Evolutionary conservation across 1,284 basidiomycete genomes (phyloP), one percentile per base, ranked within the genome.

Genomic region (Hortiboletus rubellus): DNA sequence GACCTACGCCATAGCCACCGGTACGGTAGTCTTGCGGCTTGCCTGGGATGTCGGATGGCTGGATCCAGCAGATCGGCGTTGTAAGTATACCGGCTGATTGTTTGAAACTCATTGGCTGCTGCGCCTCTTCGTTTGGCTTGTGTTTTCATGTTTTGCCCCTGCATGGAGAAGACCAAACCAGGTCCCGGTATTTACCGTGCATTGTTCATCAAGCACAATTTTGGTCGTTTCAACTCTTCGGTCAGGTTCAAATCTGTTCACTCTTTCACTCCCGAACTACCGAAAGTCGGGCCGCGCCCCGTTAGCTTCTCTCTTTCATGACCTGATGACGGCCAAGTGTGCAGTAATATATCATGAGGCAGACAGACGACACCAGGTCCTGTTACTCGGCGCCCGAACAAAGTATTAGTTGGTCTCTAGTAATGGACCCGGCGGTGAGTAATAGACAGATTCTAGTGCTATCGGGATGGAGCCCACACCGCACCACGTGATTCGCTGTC

Each of bases 321-420:
- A 27, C 27, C 22, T 14, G 31, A n/a, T 48, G 7, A 8, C 15
- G 7, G 12, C 15, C 18, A 8, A 37, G 12, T 22, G 17, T 43
- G 38, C 33, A 22, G 11, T 55, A 7, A 15, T 24, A 7, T 6
- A 5, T 5, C 1, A 27, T 5, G 27, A 27, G 27, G 27, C 27
- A 27, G 27, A 27, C 27, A 27, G 27, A 27, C 27, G 27, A 27
- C 27, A 27, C 5, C 5, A 27, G 27, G 27, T 27, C 27, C 5
- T 27, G 27, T 27, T 27, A 27, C 27, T 18, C 60, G 18, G 42
- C 43, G 33, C 34, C 62, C 40, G 38, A 43, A 38, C 37, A 58
- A 43, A 30, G 38, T 34, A 43, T 38, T 24, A 38, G 30, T 31
- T 31, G 34, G 31, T 18, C 27, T 58, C 27, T 34, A 18, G 46